Evolutionary conservation across 306 rosid genomes (phyloP).

Genomic region (Canavalia gladiata): DNA sequence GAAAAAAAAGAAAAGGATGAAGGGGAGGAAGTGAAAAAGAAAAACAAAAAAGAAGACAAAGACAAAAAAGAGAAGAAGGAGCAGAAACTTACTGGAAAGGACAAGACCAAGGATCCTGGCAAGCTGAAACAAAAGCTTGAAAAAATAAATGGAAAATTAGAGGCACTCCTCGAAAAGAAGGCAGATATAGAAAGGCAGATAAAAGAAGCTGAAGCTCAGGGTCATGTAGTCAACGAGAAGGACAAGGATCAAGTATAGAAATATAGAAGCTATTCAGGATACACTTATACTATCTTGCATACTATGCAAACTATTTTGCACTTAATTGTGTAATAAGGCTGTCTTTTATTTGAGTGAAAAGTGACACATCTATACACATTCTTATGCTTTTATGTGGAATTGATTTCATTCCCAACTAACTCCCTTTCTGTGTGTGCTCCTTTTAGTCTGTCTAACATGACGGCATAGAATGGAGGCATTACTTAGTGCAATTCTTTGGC

Average conservation of each 20-base stretch:
- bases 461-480: conserved; percentile 1
- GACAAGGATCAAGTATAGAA: conserved; percentile 32
- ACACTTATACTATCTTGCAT: conserved; percentile 14
- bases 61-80: conserved; percentile 61
- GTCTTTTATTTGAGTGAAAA: conserved; percentile 25
- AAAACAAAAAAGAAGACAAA: conserved; percentile 48
- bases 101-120: conserved; percentile 57
- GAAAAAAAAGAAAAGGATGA: conserved; percentile 40
- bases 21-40: conserved; percentile 41
- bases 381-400: background rate
- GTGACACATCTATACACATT: background rate
- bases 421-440: conserved; percentile 22
- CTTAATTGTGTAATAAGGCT: conserved; percentile 33
- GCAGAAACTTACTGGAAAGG: conserved; percentile 56
- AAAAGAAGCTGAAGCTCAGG: conserved; percentile 59
- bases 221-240: conserved; percentile 35
- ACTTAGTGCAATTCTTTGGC: background rate
- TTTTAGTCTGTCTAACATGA: background rate
- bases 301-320: conserved; percentile 6
- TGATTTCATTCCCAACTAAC: conserved; percentile 20
- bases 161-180: conserved; percentile 60
- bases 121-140: conserved; percentile 71
- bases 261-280: conserved; percentile 22
- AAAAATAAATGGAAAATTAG: conserved; percentile 63
- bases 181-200: conserved; percentile 65